Evolutionary conservation across 768 basidiomycete species (phyloP).

Genomic region (Leccinum disarticulatum): DNA sequence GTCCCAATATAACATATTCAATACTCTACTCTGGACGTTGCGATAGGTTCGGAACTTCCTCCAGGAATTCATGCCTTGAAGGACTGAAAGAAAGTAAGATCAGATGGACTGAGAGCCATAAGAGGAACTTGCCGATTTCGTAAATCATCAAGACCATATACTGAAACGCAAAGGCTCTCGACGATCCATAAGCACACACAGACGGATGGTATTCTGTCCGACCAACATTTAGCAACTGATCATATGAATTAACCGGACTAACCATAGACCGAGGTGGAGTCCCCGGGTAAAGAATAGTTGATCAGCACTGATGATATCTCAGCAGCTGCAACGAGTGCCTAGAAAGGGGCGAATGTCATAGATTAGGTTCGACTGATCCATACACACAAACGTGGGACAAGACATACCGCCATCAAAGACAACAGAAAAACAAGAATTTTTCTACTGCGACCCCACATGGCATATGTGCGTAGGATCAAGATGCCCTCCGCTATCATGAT

Average conservation of each 20-base stretch:
- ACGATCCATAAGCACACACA: slow-evolving; percentile 15
- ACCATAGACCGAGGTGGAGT: no score
- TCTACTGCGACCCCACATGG: slow-evolving; percentile 23
- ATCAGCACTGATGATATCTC: background rate
- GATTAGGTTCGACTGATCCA: no score
- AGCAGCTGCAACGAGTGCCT: slow-evolving; percentile 17
- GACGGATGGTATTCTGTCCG: slow-evolving; percentile 22
- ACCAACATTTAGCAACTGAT: background rate
- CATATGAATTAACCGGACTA: no score
- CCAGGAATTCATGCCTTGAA: no score
- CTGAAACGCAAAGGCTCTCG: slow-evolving; percentile 14
- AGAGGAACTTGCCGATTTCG: slow-evolving; percentile 19
- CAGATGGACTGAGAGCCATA: no score
- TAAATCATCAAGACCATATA: slow-evolving; percentile 19
- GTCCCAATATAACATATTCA: no score
- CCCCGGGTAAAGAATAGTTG: no score
- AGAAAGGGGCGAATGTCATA: background rate
- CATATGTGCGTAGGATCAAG: slow-evolving; percentile 24
- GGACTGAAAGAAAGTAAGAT: no score
- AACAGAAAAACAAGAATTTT: slow-evolving; percentile 19
- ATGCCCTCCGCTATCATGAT: slow-evolving; percentile 11
- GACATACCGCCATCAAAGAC: slow-evolving; percentile 16
- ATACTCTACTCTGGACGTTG: no score
- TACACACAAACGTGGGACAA: background rate
- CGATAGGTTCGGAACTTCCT: no score